Evolutionary conservation across 2,329 filamentous ascomycete genomes (phyloP).

Genomic region (Penicillium sp.): DNA sequence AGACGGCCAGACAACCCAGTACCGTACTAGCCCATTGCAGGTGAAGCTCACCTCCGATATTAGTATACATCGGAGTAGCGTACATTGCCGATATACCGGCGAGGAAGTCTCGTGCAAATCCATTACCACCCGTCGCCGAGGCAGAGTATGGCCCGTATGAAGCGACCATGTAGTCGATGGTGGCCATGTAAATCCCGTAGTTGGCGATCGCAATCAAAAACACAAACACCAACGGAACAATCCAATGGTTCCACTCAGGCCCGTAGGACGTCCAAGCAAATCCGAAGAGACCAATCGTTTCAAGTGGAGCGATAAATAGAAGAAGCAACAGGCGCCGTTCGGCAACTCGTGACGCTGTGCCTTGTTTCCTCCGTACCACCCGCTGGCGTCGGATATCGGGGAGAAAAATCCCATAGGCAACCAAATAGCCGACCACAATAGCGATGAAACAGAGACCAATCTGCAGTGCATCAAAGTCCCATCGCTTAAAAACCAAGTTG

Average conservation of each 20-base stretch:
- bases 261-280: slow-evolving; percentile 65
- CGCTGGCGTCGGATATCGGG: slow-evolving; percentile 51
- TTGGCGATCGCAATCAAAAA: slow-evolving; percentile 66
- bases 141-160: slow-evolving; percentile 67
- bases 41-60: slow-evolving; percentile 57
- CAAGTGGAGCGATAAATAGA: slow-evolving; percentile 59
- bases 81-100: slow-evolving; percentile 65
- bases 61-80: slow-evolving; percentile 54
- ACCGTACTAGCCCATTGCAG: slow-evolving; percentile 64
- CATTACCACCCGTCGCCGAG: slow-evolving; percentile 69
- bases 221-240: slow-evolving; percentile 63
- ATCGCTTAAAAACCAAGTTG: slow-evolving; percentile 62
- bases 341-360: slow-evolving; percentile 58
- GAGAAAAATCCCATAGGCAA: slow-evolving; percentile 64
- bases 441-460: slow-evolving; percentile 60
- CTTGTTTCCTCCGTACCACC: slow-evolving; percentile 42
- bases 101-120: slow-evolving; percentile 66
- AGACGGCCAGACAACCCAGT: slow-evolving; percentile 62
- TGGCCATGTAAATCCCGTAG: slow-evolving; percentile 63
- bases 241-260: slow-evolving; percentile 61
- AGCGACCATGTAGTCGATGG: slow-evolving; percentile 70
- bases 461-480: slow-evolving; percentile 57
- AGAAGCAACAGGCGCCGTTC: slow-evolving; percentile 70
- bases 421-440: slow-evolving; percentile 60
- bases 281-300: slow-evolving; percentile 60